phyloP scores from a whole-genome alignment of 1,284 basidiomycete species.

The Apiotrichum montevideense region DNA sequence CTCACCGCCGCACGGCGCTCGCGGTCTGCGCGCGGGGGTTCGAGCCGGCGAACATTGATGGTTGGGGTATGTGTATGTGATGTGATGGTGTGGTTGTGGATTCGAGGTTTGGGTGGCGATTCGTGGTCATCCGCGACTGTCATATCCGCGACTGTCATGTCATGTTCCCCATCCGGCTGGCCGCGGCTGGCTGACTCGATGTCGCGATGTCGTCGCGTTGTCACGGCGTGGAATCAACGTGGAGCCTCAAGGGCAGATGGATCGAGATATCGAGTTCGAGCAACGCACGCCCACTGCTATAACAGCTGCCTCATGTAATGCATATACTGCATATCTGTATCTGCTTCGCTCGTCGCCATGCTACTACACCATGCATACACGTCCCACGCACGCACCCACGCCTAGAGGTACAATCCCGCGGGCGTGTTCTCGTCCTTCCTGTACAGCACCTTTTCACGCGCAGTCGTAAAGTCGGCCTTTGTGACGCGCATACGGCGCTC shows the following conservation, averaged over 20 bases:
- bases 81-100: not conserved
- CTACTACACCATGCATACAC: slow-evolving; percentile 2
- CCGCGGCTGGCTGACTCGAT: no score
- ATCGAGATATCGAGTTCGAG: no score
- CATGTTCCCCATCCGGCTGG: no score
- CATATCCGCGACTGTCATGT: no score
- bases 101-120: not conserved
- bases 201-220: no score
- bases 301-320: no score
- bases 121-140: no score
- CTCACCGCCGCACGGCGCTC: slow-evolving; percentile 41
- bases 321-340: no score
- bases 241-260: no score
- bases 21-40: slow-evolving; percentile 40
- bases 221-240: no score
- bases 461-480: slow-evolving; percentile 79
- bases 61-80: not conserved
- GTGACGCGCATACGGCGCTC: slow-evolving; percentile 96
- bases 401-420: slow-evolving; percentile 41
- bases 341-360: not conserved
- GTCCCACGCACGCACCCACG: not conserved
- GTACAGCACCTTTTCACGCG: slow-evolving; percentile 85
- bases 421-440: slow-evolving; percentile 85
- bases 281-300: no score
- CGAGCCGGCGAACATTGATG: slow-evolving; percentile 35